A percentile compares a stretch with the other conserved stretches of the same genome.
These are phyloP conservation scores for Alternaria hordeiaustralica DNA, from an alignment of 2,329 filamentous ascomycete species.

Conservation along the genomic window DNA sequence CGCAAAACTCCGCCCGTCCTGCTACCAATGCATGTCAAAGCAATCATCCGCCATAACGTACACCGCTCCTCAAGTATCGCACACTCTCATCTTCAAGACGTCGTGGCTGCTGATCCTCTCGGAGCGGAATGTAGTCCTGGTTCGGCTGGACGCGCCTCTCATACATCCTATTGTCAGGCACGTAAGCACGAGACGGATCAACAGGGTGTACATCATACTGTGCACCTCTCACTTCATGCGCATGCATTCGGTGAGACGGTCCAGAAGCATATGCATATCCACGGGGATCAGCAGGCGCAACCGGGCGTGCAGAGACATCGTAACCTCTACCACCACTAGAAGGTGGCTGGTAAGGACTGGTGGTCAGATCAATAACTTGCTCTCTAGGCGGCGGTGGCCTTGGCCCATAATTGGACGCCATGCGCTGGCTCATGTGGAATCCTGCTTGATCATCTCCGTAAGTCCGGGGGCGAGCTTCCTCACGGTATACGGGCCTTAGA, in stretches of 20 bases:
- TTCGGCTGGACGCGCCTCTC: slow-evolving; percentile 17
- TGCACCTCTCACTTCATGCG: slow-evolving; percentile 23
- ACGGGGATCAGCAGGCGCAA: slow-evolving; percentile 11
- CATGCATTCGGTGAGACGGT: slow-evolving; percentile 17
- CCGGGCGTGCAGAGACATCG: slow-evolving; percentile 7
- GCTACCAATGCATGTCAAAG: slow-evolving; percentile 11
- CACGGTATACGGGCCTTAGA: slow-evolving; percentile 18
- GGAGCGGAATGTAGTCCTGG: slow-evolving; percentile 16
- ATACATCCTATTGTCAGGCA: slow-evolving; percentile 18
- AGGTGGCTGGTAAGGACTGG: slow-evolving; percentile 26
- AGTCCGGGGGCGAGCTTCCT: slow-evolving; percentile 7
- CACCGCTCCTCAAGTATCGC: slow-evolving; percentile 18
- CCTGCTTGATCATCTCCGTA: slow-evolving; percentile 2
- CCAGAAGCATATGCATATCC: slow-evolving; percentile 20
- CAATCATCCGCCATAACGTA: slow-evolving; percentile 22
- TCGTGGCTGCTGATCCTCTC: slow-evolving; percentile 13
- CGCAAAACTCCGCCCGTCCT: slow-evolving; percentile 17
- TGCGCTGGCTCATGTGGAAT: slow-evolving; percentile 6
- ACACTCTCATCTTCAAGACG: slow-evolving; percentile 12
- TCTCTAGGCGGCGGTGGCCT: slow-evolving; percentile 18
- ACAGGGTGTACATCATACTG: slow-evolving; percentile 21
- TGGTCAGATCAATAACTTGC: slow-evolving; percentile 34
- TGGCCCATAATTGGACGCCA: slow-evolving; percentile 16
- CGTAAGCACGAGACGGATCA: slow-evolving; percentile 17
- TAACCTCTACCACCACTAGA: slow-evolving; percentile 9